Percentiles rank a stretch among this genome's conserved stretches.
phyloP scores from a whole-genome alignment of 192 early-diverging fungal species.

The Backusella morwellensis region DNA sequence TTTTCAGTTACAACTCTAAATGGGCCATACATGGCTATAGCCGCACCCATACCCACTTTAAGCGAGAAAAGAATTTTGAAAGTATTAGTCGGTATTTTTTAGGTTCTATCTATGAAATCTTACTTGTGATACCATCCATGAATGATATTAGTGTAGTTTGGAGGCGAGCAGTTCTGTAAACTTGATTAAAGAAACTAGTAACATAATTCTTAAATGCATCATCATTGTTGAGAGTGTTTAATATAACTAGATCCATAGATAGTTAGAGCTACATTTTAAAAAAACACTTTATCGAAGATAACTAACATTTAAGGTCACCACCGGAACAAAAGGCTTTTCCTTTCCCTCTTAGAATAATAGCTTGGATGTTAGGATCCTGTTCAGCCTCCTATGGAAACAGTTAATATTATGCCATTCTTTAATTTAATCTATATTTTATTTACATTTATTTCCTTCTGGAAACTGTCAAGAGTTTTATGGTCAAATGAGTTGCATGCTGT shows the following conservation, averaged over 20 bases:
- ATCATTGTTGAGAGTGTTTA: not conserved
- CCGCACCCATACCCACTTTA: not conserved
- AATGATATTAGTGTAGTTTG: slow-evolving; percentile 86
- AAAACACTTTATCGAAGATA: not conserved
- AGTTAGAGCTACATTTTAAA: not conserved
- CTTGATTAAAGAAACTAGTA: slow-evolving; percentile 78
- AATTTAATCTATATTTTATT: not conserved
- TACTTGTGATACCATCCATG: slow-evolving; percentile 83
- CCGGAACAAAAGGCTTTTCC: not conserved
- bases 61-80: not conserved
- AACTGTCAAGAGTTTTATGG: not conserved
- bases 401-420: not conserved
- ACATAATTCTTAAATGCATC: not conserved
- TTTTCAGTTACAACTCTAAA: slow-evolving; percentile 96
- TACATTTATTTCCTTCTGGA: not conserved
- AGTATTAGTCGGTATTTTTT: no score
- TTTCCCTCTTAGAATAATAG: not conserved
- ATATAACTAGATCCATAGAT: not conserved
- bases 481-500: not conserved
- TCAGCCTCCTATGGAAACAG: not conserved
- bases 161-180: slow-evolving; percentile 81
- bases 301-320: not conserved
- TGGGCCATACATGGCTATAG: not conserved
- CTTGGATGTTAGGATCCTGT: not conserved
- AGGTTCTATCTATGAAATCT: not conserved